phyloP scores from a whole-genome alignment of 441 rosid species.

The Pelargonium cotyledonis region DNA sequence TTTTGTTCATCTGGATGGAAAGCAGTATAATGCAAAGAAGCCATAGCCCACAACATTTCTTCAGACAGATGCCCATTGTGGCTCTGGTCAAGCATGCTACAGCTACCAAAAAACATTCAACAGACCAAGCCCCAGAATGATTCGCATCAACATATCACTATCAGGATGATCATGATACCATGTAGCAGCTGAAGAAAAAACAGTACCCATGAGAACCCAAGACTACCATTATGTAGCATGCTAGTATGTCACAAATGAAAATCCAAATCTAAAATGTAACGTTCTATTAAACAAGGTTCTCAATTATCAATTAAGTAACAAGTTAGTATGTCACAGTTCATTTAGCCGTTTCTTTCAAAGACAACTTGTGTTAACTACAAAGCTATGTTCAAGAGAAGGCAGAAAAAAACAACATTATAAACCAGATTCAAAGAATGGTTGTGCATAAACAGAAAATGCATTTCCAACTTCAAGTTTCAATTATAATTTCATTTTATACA shows the following conservation, averaged over 20 bases:
- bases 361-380: not conserved
- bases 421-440: not conserved
- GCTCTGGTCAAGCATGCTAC: conserved; percentile 42
- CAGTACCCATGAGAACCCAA: not conserved
- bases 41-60: conserved; percentile 26
- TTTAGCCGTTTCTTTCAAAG: too few relatives aligned
- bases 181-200: not conserved
- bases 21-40: conserved; percentile 50
- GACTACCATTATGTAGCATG: not conserved
- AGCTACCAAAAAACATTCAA: conserved; percentile 55
- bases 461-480: not conserved
- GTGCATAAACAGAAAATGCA: not conserved
- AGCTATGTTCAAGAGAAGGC: conserved; percentile 1
- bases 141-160: not conserved
- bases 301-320: too few relatives aligned
- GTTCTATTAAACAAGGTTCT: not conserved
- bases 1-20: conserved; percentile 32
- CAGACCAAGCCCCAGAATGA: conserved; percentile 30
- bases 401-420: not conserved
- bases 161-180: not conserved
- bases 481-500: not conserved
- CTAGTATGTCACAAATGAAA: not conserved
- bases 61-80: conserved; percentile 58
- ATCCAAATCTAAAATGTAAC: not conserved
- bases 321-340: too few relatives aligned